phyloP scores from a whole-genome alignment of 108 stramenopile genomes.

The Aurantiochytrium sp. region DNA sequence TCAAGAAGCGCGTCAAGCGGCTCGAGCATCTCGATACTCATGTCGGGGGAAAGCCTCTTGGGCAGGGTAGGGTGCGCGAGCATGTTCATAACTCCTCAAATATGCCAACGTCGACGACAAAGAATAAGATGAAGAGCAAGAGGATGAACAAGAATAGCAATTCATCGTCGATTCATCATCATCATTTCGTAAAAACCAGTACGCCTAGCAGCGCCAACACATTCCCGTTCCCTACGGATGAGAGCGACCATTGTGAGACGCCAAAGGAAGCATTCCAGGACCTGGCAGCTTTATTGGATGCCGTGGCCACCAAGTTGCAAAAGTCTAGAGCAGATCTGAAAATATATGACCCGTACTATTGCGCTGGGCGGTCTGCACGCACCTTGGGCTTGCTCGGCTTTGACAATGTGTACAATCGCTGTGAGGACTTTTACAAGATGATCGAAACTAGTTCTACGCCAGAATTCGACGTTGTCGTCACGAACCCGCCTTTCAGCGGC shows the following conservation, averaged over 20 bases:
- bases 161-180: too few relatives aligned
- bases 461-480: slow-evolving; percentile 68
- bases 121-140: too few relatives aligned
- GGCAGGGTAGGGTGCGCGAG: too few relatives aligned
- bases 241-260: slow-evolving; percentile 87
- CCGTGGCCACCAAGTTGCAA: slow-evolving; percentile 38
- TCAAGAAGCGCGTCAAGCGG: too few relatives aligned
- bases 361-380: slow-evolving; percentile 69
- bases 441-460: slow-evolving; percentile 45
- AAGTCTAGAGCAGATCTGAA: slow-evolving; percentile 29
- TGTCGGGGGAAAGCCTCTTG: too few relatives aligned
- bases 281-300: slow-evolving; percentile 61
- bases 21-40: too few relatives aligned
- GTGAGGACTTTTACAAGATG: slow-evolving; percentile 46
- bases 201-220: neutral
- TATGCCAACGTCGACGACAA: too few relatives aligned
- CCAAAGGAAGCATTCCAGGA: slow-evolving; percentile 75
- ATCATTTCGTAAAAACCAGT: neutral
- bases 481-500: slow-evolving; percentile 87
- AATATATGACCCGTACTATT: slow-evolving; percentile 96
- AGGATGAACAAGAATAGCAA: too few relatives aligned
- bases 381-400: slow-evolving; percentile 72
- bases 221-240: slow-evolving; percentile 12
- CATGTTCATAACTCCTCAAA: too few relatives aligned
- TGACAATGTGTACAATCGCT: slow-evolving; percentile 68